Evolutionary conservation across 2,329 filamentous ascomycete genomes (phyloP), one percentile per base, ranked within the genome.

Genomic region (Fusarium abutilonis): DNA sequence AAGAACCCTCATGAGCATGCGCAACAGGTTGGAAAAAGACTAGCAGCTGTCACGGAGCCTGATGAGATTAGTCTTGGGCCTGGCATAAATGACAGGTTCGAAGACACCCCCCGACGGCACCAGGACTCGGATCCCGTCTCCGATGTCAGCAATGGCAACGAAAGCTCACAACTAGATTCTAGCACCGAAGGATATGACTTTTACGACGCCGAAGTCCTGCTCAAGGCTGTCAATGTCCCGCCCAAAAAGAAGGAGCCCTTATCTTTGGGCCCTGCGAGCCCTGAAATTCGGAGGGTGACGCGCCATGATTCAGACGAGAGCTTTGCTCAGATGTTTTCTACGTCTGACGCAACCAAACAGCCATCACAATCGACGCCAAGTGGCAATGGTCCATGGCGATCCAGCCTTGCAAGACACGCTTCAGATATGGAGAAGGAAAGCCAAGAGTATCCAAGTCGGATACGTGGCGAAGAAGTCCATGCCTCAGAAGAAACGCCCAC

Each of bases 151-250:
- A 79, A 82, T 29, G 79, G 80, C 36, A 85, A 81, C 65, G 79
- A 77, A 39, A 64, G 68, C 35, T 79, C 80, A 6, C 79, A 82
- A 19, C 64, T 75, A n/a, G 23, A 26, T 26, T 83, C 82, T 11
- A 82, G 78, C 67, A 84, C 82, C 2, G 86, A 88, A 63, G 86
- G 86, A 1, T 88, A 89, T 66, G 86, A 89, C 71, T 89, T 89
- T 67, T 88, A 88, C 68, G 86, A 86, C 66, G 76, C 85, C 26
- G 85, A 86, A n/a, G 81, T 78, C 26, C 72, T 83, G 52, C 75
- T 76, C 44, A 77, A 77, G 40, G 83, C 82, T 7, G 82, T 86
- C 42, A 83, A 87, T 57, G 81, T 86, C 45, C 83, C 72, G 9
- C 70, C 79, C 6, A 77, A 73, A 49, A 78, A 75, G 63, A 76